Conservation (phyloP, 129 eudicot species). For the Heracleum sosnowskyi region DNA sequence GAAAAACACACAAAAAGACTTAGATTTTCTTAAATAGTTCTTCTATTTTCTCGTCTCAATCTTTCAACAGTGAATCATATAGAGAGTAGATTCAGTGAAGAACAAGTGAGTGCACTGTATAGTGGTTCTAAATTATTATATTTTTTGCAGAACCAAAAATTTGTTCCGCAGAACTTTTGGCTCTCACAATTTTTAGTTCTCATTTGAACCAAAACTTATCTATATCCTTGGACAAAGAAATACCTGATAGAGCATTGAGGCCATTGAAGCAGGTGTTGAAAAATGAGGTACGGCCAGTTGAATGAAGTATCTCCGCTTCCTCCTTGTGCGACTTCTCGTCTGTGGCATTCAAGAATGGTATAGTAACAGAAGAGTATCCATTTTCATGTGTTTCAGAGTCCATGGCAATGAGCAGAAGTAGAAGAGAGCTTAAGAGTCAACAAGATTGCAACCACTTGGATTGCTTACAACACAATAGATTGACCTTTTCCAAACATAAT, state of each 20-base stretch:
- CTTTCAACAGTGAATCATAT: background rate
- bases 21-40: background rate
- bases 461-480: background rate
- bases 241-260: slow-evolving; percentile 85
- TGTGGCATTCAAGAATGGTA: slow-evolving; percentile 25
- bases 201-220: background rate
- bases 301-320: background rate
- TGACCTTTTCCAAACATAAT: background rate
- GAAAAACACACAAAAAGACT: background rate
- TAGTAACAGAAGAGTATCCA: slow-evolving; percentile 22
- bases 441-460: background rate
- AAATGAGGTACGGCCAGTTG: slow-evolving; percentile 50
- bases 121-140: background rate
- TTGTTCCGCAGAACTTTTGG: background rate
- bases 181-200: background rate
- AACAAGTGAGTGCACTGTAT: background rate
- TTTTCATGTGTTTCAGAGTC: slow-evolving; percentile 4
- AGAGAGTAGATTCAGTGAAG: background rate
- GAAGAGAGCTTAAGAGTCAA: background rate
- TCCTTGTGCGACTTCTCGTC: slow-evolving; percentile 14
- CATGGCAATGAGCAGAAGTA: background rate
- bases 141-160: background rate
- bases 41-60: background rate
- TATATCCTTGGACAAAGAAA: slow-evolving; percentile 4
- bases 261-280: slow-evolving; percentile 76